Percentiles rank a stretch among this genome's conserved stretches.
These are phyloP conservation scores for Stachybotrys chlorohalonatus DNA, from an alignment of 2,329 filamentous ascomycete species.

Conservation along the genomic window DNA sequence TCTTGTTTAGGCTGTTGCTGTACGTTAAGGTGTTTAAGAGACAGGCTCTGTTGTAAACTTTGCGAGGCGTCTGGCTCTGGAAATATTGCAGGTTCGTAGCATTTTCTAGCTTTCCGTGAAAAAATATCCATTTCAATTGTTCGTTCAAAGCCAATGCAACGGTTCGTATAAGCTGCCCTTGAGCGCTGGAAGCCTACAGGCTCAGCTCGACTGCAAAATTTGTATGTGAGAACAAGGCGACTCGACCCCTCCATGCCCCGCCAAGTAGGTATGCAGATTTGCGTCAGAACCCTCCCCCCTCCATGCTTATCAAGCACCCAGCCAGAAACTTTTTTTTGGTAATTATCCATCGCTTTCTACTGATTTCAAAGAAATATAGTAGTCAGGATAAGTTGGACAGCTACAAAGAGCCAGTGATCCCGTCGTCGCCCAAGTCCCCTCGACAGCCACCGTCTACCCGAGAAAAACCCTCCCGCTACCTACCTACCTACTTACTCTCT, in stretches of 20 bases:
- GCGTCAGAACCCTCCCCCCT: background rate
- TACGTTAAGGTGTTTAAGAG: too few relatives aligned
- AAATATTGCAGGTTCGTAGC: background rate
- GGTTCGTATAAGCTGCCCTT: background rate
- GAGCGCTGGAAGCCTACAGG: background rate
- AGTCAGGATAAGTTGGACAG: background rate
- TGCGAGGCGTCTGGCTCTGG: background rate
- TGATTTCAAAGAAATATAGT: background rate
- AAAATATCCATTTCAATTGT: too few relatives aligned
- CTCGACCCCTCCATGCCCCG: background rate
- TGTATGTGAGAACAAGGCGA: background rate
- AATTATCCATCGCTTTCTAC: background rate
- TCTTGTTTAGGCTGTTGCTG: too few relatives aligned
- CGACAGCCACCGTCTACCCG: too few relatives aligned
- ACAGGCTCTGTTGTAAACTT: background rate
- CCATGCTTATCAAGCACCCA: background rate
- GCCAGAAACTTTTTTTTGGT: slow-evolving; percentile 1
- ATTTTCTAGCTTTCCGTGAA: too few relatives aligned
- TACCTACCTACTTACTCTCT: background rate
- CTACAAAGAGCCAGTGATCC: too few relatives aligned
- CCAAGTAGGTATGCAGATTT: background rate
- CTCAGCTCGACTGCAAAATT: background rate
- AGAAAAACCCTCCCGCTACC: background rate
- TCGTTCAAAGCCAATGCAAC: too few relatives aligned
- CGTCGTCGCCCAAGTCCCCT: background rate